Evolutionary conservation across 1,284 basidiomycete genomes (phyloP), one percentile per base, ranked within the genome.

Genomic region (Termitomyces sp.): DNA sequence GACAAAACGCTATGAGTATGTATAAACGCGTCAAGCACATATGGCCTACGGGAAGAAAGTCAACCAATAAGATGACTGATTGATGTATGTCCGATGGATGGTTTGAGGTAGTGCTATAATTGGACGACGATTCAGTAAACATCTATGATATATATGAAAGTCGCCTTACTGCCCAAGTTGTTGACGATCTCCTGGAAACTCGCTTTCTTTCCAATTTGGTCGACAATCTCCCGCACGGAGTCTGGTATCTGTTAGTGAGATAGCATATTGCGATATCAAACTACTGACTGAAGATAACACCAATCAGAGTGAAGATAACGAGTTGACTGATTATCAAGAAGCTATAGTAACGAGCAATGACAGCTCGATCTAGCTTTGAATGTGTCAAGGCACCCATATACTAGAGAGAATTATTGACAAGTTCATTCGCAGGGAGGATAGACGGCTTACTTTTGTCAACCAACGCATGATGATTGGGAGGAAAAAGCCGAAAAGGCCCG

Each of bases 311-410:
- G 74, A 97, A 97, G 67, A 97, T 84, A 60, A 97, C 77, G 63
- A 97, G 72, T 65, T 94, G 91, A 49, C 86, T 88, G 66, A 95
- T 87, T 56, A 96, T 84, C 68, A 97, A 76, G 79, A 97, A 97
- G 6, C 89, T 81, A 65, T 86, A 97, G 71, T 97, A 97, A 34
- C 92, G 84, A 18, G 91, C 91, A 41, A 93, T 80, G 52, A 97
- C 92, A 21, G 88, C 86, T 39, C 94, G 87, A 62, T 97, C 94
- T 43, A 95, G 78, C 39, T 85, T 82, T 10, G 84, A 87, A 56
- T 90, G 86, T 3, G 93, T 86, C 48, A 81, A 72, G 34, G 84
- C 81, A 49, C 91, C 92, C 73, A 92, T 89, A 67, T 88, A 93
- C 72, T 84, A 75, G n/a, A 77, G 18, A 33, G 21, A 78, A 53